These are phyloP conservation scores for Backusella tuberculispora DNA, from an alignment of 192 early-diverging fungal species.

Conservation along the genomic window DNA sequence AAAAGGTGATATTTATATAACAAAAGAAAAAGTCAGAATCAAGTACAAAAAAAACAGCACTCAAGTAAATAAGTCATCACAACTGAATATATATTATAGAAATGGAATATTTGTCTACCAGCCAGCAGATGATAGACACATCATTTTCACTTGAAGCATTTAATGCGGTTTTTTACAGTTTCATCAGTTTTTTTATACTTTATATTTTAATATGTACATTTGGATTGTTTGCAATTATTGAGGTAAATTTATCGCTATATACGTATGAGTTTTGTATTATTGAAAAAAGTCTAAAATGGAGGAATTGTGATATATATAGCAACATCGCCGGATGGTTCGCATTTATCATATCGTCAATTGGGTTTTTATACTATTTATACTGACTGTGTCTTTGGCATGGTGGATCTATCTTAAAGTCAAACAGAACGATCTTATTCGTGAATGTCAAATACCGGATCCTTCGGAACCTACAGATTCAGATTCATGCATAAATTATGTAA, in stretches of 20 bases:
- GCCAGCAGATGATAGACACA: not conserved
- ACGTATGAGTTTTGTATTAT: not conserved
- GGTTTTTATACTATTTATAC: not conserved
- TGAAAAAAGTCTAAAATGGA: not conserved
- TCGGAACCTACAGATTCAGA: not conserved
- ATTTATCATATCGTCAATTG: slow-evolving; percentile 1
- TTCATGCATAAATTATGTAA: not conserved
- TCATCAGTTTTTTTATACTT: slow-evolving; percentile 3
- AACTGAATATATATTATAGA: not conserved
- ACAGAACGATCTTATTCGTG: not conserved
- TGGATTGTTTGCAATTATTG: not conserved
- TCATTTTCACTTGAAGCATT: not conserved
- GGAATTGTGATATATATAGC: not conserved
- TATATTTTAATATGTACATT: not conserved
- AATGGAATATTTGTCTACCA: slow-evolving; percentile 5
- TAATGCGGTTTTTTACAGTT: slow-evolving; percentile 1
- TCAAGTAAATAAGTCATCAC: not conserved
- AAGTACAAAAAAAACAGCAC: not conserved
- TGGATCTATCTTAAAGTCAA: slow-evolving; percentile 7
- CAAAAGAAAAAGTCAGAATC: slow-evolving; percentile 5
- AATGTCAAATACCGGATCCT: not conserved
- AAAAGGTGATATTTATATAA: not conserved
- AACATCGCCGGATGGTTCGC: not conserved
- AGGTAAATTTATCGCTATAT: not conserved
- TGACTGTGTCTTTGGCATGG: not conserved